Evolutionary conservation across 805 yeast species (phyloP).

Genomic region (Saccharomycopsis sp.): DNA sequence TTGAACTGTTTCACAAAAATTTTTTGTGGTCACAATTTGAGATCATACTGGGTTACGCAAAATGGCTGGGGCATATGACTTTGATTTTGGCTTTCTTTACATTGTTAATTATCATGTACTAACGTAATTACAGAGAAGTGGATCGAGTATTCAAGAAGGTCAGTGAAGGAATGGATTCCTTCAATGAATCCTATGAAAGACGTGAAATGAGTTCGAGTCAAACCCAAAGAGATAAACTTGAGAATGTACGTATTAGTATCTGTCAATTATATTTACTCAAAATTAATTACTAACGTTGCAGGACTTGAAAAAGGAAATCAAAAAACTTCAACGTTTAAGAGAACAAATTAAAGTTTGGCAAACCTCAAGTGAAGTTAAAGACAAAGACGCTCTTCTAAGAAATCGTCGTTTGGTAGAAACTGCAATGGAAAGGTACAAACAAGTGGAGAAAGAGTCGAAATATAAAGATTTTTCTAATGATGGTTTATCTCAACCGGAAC

Average conservation of each 20-base stretch:
- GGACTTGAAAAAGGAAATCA: conserved; percentile 77
- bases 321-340: conserved; percentile 83
- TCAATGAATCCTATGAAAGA: conserved; percentile 46
- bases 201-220: conserved; percentile 46
- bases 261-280: neutral
- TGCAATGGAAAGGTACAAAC: conserved; percentile 94
- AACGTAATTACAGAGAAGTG: conserved; percentile 33
- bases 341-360: conserved; percentile 95
- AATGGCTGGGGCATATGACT: neutral
- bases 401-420: conserved; percentile 27
- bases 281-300: neutral
- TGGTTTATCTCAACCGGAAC: conserved; percentile 47
- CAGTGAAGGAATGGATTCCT: conserved; percentile 43
- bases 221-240: conserved; percentile 88
- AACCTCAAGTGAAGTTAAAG: conserved; percentile 82
- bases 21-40: too few relatives aligned
- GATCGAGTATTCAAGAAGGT: conserved; percentile 55
- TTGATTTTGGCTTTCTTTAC: too few relatives aligned
- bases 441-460: conserved; percentile 85
- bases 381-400: conserved; percentile 35
- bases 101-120: too few relatives aligned
- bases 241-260: conserved; percentile 24
- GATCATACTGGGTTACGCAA: neutral
- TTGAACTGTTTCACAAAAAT: neutral
- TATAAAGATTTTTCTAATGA: conserved; percentile 92